Evolutionary conservation across 257 asterid genomes (phyloP).

Genomic region (Solanum pimpinellifolium): DNA sequence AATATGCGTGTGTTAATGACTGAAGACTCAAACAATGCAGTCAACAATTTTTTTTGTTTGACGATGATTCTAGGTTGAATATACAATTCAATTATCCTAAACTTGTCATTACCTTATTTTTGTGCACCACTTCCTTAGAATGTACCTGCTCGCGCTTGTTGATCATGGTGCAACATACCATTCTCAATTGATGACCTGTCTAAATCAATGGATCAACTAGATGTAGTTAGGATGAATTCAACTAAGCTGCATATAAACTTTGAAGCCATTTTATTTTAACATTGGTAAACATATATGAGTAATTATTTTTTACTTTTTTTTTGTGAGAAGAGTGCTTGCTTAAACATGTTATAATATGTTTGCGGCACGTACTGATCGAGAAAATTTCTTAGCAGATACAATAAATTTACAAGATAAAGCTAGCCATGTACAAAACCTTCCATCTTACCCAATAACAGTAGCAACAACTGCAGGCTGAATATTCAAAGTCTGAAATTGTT

Average conservation of each 20-base stretch:
- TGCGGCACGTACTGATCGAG: conserved; percentile 44
- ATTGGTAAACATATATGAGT: not conserved
- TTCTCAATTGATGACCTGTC: conserved; percentile 97
- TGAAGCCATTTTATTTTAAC: not conserved
- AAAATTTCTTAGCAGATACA: conserved; percentile 26
- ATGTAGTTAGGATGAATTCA: not conserved
- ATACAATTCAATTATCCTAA: not conserved
- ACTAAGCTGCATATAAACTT: not conserved
- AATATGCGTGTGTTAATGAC: conserved; percentile 87
- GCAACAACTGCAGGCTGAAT: no score
- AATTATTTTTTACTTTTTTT: no score
- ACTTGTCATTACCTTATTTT: not conserved
- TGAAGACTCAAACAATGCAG: conserved; percentile 95
- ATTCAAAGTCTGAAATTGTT: no score
- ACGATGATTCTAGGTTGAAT: conserved; percentile 89
- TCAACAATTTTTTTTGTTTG: conserved; percentile 92
- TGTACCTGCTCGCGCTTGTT: not conserved
- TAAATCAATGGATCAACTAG: conserved; percentile 26
- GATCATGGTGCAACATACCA: conserved; percentile 62
- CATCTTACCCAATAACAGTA: no score
- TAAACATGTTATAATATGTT: not conserved
- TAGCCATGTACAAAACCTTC: conserved; percentile 22
- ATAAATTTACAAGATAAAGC: conserved; percentile 91
- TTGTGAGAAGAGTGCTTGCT: not conserved
- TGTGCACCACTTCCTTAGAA: not conserved